These are phyloP conservation scores for Aspergillus pseudoterreus DNA, from an alignment of 2,329 filamentous ascomycete genomes.

Conservation along the genomic window DNA sequence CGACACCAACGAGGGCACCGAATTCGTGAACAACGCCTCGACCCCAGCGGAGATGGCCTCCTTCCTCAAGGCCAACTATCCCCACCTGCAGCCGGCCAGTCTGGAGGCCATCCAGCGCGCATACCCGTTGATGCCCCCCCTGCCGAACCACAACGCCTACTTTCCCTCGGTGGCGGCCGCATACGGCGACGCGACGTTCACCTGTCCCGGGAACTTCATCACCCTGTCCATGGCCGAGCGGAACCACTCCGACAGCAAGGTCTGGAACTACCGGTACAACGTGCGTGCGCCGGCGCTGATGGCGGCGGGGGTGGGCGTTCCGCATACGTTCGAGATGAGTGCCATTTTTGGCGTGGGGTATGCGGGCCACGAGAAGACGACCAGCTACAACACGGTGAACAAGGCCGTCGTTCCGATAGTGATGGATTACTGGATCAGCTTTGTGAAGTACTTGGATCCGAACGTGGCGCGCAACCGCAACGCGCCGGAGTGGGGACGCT, in stretches of 20 bases:
- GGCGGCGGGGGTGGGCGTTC: slow-evolving; percentile 34
- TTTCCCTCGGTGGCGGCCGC: slow-evolving; percentile 35
- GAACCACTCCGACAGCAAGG: slow-evolving; percentile 18
- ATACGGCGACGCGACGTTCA: slow-evolving; percentile 50
- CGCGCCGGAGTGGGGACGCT: slow-evolving; percentile 3
- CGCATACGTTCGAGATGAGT: slow-evolving; percentile 31
- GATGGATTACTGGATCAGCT: slow-evolving; percentile 46
- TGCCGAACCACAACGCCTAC: slow-evolving; percentile 31
- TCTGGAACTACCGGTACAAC: slow-evolving; percentile 50
- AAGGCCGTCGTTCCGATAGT: slow-evolving; percentile 27
- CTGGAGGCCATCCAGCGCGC: slow-evolving; percentile 47
- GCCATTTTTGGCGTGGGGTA: slow-evolving; percentile 29
- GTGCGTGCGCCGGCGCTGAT: slow-evolving; percentile 39
- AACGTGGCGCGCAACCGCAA: neutral
- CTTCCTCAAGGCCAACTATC: slow-evolving; percentile 57
- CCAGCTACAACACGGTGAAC: slow-evolving; percentile 31
- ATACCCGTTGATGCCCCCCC: slow-evolving; percentile 45
- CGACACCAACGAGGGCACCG: slow-evolving; percentile 43
- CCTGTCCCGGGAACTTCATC: slow-evolving; percentile 43
- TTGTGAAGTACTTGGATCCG: slow-evolving; percentile 40
- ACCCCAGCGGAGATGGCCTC: slow-evolving; percentile 46
- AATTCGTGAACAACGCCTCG: slow-evolving; percentile 46
- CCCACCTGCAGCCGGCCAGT: slow-evolving; percentile 49
- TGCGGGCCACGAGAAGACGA: slow-evolving; percentile 28
- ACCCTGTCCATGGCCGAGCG: slow-evolving; percentile 24